Evolutionary conservation across 2,329 filamentous ascomycete species (phyloP).

Genomic region (Pestalotiopsis sp.): DNA sequence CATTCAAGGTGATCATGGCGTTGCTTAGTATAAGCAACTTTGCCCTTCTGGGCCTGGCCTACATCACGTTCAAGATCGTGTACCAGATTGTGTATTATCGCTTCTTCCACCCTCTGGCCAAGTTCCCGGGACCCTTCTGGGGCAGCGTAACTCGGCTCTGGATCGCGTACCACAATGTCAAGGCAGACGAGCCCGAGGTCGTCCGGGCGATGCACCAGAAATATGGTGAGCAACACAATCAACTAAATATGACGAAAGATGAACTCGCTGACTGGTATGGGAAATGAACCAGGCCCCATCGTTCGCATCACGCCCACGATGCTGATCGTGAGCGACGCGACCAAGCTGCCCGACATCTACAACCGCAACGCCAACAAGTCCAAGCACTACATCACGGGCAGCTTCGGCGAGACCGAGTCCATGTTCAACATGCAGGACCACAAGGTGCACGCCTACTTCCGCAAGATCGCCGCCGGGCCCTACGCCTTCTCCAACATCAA

Average conservation of each 20-base stretch:
- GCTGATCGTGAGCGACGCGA: conserved; percentile 54
- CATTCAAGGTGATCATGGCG: conserved; percentile 29
- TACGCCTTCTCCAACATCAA: conserved; percentile 60
- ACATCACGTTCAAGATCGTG: conserved; percentile 31
- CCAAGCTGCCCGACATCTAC: conserved; percentile 59
- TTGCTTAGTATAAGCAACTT: conserved; percentile 35
- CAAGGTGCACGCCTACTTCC: conserved; percentile 50
- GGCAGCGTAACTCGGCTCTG: conserved; percentile 55
- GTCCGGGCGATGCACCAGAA: conserved; percentile 46
- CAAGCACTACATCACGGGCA: conserved; percentile 60
- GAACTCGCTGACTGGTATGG: background rate
- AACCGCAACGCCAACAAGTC: conserved; percentile 58
- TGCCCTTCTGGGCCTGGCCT: conserved; percentile 37
- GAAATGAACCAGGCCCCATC: conserved; percentile 43
- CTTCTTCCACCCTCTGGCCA: conserved; percentile 54
- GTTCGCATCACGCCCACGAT: conserved; percentile 56
- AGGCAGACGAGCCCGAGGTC: conserved; percentile 45
- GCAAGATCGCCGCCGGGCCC: conserved; percentile 56
- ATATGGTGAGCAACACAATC: conserved; percentile 42
- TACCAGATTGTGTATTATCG: conserved; percentile 53
- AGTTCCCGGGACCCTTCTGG: conserved; percentile 59
- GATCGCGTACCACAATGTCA: conserved; percentile 54
- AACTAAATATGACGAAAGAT: background rate
- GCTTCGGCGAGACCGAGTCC: conserved; percentile 56
- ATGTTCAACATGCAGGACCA: conserved; percentile 61